Base-by-base conservation (phyloP, 331 rosid species). In the Malus hybrid region DNA sequence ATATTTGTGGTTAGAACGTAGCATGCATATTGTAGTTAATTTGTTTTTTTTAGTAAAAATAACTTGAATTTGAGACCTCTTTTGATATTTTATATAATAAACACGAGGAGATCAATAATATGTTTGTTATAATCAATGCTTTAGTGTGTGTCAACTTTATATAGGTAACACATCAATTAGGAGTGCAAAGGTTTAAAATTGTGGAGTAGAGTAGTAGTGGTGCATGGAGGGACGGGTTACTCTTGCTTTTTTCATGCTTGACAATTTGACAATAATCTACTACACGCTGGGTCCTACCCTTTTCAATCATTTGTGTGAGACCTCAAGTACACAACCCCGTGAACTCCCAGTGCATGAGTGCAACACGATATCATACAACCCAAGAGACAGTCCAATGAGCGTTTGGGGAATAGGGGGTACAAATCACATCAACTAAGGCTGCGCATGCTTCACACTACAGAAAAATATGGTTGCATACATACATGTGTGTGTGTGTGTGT, bases 281-380 rank as follows among this genome's bases (percentile, higher is more conserved):
- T 20, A 32, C 14, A 15, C 4, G 18, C 24, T 48, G 67, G 61
- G 28, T 2, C 81, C 39, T 54, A 42, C 57, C 22, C 24, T 36
- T 65, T 32, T 65, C 67, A 71, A 79, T 73, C 69, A 50, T 74
- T 50, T 11, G 24, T 10, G 76, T 69, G 83, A 62, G 65, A 19
- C 83, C 36, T 22, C 46, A 67, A 34, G 50, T 52, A 74, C 60
- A 76, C 76, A 68, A 12, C 52, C 80, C 60, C 80, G 84, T 81
- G 84, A 81, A 70, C 81, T 67, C 75, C 46, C 62, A 69, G 80
- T 69, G 80, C 73, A 54, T 76, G 69, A 39, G 74, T 79, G 74
- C 74, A 34, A 34, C 28, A 64, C 12, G 70, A 33, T 36, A 16
- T 33, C 14, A 18, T n/a, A 33, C 24, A 32, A 19, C 16, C 1